Percentiles rank a stretch among this genome's conserved stretches.
Evolutionary conservation across 2,329 filamentous ascomycete species (phyloP).

Genomic region (Pseudogymnoascus sp.): DNA sequence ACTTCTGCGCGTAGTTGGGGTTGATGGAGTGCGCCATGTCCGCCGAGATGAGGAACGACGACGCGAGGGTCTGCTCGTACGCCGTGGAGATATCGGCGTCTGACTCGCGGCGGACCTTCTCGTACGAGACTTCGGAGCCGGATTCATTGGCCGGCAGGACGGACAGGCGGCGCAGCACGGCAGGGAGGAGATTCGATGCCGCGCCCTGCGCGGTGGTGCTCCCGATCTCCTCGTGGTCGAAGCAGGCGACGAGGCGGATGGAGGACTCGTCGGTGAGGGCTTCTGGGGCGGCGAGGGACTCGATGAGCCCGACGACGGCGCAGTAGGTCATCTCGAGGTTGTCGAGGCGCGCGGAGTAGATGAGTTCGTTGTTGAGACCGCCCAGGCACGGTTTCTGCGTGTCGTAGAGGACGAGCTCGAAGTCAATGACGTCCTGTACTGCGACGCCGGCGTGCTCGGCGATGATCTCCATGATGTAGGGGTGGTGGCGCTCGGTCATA

Average conservation of each 20-base stretch:
- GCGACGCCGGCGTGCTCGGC: constrained; percentile 67
- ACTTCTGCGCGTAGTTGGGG: constrained; percentile 88
- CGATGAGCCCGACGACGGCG: constrained; percentile 74
- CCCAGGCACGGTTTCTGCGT: constrained; percentile 85
- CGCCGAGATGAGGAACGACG: constrained; percentile 88
- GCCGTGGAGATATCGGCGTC: constrained; percentile 64
- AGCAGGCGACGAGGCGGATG: constrained; percentile 88
- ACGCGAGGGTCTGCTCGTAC: constrained; percentile 85
- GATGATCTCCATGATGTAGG: constrained; percentile 76
- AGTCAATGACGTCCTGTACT: constrained; percentile 72
- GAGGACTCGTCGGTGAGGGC: constrained; percentile 67
- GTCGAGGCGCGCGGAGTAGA: constrained; percentile 92
- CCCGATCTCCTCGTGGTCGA: constrained; percentile 97
- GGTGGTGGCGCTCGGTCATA: constrained; percentile 77
- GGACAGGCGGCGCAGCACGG: constrained; percentile 77
- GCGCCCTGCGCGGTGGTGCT: constrained; percentile 88
- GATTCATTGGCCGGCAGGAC: constrained; percentile 53
- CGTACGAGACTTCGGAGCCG: constrained; percentile 56
- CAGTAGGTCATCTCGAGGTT: constrained; percentile 97
- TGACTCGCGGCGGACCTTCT: constrained; percentile 41
- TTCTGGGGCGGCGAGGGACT: constrained; percentile 56
- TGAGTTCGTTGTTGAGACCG: constrained; percentile 81
- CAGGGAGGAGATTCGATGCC: constrained; percentile 81
- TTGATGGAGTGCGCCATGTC: constrained; percentile 98
- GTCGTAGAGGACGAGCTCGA: constrained; percentile 95